Conservation (phyloP, 1,139 yeast species). For the Yamadazyma diospyri region DNA sequence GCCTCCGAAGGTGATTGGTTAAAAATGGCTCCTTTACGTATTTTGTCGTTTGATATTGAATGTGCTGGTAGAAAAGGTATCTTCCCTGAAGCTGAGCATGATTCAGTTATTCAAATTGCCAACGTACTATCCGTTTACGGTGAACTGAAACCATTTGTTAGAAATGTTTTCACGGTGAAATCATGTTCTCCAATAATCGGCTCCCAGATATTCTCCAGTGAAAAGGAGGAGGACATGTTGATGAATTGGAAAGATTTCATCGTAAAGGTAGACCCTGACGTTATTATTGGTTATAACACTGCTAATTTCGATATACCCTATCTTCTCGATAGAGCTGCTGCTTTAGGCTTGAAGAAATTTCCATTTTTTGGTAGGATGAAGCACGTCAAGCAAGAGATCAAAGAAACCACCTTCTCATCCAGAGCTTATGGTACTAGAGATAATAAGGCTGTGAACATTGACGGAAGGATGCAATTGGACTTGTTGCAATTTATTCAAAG, state of each 20-base stretch:
- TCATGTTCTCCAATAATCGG: conserved; percentile 94
- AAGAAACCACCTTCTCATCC: conserved; percentile 83
- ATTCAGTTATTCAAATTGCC: conserved; percentile 95
- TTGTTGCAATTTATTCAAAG: conserved; percentile 89
- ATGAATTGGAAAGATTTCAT: conserved; percentile 83
- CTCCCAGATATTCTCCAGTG: conserved; percentile 77
- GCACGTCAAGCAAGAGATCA: conserved; percentile 67
- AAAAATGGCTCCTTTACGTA: conserved; percentile 89
- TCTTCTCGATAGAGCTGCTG: conserved; percentile 78
- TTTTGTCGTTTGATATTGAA: conserved; percentile 93
- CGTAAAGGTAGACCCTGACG: conserved; percentile 86
- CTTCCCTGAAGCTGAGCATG: conserved; percentile 92
- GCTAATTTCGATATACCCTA: conserved; percentile 96
- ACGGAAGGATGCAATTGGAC: conserved; percentile 95
- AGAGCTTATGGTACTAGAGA: conserved; percentile 97
- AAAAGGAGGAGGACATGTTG: conserved; percentile 78
- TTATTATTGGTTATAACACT: conserved; percentile 92
- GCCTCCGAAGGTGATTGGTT: conserved; percentile 93
- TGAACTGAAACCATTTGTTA: conserved; percentile 75
- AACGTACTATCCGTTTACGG: conserved; percentile 87
- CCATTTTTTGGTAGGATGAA: conserved; percentile 84
- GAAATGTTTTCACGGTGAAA: conserved; percentile 91
- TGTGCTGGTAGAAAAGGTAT: conserved; percentile 98
- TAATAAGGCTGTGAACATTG: conserved; percentile 85
- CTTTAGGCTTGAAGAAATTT: conserved; percentile 63